Conservation (phyloP, 441 rosid genomes). For the Aleurites moluccanus region DNA sequence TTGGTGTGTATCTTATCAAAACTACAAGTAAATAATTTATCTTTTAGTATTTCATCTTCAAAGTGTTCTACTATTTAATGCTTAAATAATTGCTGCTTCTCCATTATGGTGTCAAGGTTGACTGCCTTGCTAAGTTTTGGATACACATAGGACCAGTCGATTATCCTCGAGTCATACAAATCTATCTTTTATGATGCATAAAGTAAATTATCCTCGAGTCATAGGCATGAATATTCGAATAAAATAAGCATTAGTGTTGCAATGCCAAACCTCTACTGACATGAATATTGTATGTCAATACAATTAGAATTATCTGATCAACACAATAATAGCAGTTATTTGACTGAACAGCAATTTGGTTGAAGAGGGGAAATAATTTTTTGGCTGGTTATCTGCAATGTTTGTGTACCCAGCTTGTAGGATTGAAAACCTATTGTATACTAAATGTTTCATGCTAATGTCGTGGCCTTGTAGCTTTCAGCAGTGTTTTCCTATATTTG, state of each 20-base stretch:
- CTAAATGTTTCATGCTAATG: background rate
- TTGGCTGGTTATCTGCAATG: background rate
- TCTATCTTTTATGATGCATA: no score
- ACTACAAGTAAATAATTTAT: background rate
- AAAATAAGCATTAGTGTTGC: background rate
- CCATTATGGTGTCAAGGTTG: no score
- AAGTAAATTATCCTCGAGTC: background rate
- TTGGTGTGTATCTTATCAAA: background rate
- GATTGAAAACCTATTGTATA: background rate
- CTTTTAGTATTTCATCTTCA: background rate
- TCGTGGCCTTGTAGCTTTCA: background rate
- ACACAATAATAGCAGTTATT: background rate
- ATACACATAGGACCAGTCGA: background rate
- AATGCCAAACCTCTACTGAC: background rate
- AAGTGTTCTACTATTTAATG: background rate
- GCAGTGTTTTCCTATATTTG: conserved; percentile 5
- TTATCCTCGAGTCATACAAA: no score
- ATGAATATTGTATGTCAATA: background rate
- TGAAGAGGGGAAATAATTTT: background rate
- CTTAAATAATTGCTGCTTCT: background rate
- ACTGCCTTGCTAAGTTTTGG: background rate
- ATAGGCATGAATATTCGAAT: background rate
- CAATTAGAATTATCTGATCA: background rate
- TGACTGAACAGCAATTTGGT: background rate
- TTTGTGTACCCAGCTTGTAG: background rate